phyloP scores from a whole-genome alignment of 139 green algal genomes.

The Asterochloris sp. region DNA sequence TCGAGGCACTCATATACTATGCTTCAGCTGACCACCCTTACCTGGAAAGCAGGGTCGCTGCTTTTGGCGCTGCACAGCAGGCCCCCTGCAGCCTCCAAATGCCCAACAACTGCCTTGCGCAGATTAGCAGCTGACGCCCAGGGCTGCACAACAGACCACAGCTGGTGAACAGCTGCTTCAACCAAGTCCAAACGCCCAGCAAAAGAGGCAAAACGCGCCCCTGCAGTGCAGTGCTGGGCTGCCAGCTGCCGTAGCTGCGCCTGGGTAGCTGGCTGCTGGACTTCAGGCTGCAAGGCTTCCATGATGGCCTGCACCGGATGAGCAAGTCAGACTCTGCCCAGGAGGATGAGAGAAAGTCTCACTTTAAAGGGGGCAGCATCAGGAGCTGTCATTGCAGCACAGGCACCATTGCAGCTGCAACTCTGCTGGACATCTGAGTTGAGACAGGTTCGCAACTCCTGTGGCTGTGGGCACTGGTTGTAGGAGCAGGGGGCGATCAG shows the following conservation, averaged over 20 bases:
- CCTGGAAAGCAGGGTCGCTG: conserved; percentile 43
- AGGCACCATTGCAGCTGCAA: too few species aligned
- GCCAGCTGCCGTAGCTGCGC: conserved; percentile 24
- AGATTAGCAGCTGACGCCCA: conserved; percentile 32
- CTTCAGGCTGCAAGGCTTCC: not conserved
- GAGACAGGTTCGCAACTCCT: too few species aligned
- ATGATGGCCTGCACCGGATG: not conserved
- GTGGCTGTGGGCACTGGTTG: too few species aligned
- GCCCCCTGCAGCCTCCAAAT: not conserved
- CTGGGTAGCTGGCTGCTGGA: not conserved
- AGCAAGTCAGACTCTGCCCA: not conserved
- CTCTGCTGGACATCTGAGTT: too few species aligned
- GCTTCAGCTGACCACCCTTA: conserved; percentile 4
- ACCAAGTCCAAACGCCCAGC: conserved; percentile 27
- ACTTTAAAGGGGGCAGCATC: not conserved
- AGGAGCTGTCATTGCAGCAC: too few species aligned
- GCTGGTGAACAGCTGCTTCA: conserved; percentile 24
- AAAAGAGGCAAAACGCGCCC: conserved; percentile 34
- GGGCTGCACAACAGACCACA: conserved; percentile 36
- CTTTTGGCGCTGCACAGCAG: conserved; percentile 33
- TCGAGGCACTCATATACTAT: not conserved
- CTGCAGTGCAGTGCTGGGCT: conserved; percentile 28
- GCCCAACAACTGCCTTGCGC: not conserved
- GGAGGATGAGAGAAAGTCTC: not conserved
- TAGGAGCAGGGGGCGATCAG: too few species aligned